Evolutionary conservation across 2,329 filamentous ascomycete genomes (phyloP), one percentile per base, ranked within the genome.

Genomic region (Intubia oerlemansii): DNA sequence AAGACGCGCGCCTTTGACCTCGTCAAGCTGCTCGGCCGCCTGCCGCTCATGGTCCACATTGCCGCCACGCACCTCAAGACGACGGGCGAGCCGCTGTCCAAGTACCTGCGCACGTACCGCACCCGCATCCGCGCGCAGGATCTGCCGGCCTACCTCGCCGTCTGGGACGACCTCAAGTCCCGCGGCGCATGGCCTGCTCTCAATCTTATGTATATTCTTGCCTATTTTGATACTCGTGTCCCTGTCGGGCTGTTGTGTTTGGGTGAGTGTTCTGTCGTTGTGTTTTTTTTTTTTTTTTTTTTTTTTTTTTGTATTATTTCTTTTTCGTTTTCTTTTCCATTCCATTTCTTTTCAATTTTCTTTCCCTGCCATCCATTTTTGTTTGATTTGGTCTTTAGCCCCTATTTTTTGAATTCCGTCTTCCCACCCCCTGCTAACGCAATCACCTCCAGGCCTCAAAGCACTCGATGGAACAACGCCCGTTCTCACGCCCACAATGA

Each of bases 31-130:
- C 68, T 76, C 49, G 67, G 67, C 14, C 60, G 66, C 31, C 50
- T 78, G 10, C 72, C 73, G 1, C 50, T 77, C 6, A 73, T 73
- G 36, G 71, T 79, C 13, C 69, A 76, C 38, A 64, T 70, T 1
- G 64, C 71, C 2, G 67, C 67, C 1, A 60, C 66, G 36, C 58
- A 69, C 19, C 49, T 77, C 10, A 68, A 62, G 31, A 59, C 62
- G 3, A 69, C 66, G 0, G 52, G 57, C 12, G 70, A 72, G 36
- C 65, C 69, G 0, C 50, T 77, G 4, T 59, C 63, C 1, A 66
- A 56, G 36, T 76, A 71, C 34, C 48, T 69, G n/a, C 70, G 65
- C 33, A 51, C 57, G 22, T 61, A 54, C 2, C 59, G 64, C 10
- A 14, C 18, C 4, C 26, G 19, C 24, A 59, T 63, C 5, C 62